Conservation (phyloP, 495 filamentous ascomycete species). For the Chaetomium fimeti region DNA sequence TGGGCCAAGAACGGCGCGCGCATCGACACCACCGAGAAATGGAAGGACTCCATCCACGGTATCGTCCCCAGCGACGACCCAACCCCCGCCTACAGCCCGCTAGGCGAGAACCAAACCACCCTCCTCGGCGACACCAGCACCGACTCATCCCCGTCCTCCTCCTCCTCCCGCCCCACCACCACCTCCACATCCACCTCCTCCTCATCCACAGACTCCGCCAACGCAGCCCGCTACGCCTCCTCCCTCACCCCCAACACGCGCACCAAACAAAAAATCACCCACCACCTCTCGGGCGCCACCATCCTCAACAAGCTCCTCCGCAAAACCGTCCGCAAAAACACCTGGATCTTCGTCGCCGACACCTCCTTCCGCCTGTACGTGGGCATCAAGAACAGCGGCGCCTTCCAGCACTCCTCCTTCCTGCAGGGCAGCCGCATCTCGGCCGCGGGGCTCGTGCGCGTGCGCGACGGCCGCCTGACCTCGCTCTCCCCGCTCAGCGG, state of each 20-base stretch:
- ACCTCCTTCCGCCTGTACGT: conserved; percentile 84
- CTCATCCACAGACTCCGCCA: conserved; percentile 9
- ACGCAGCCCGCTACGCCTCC: conserved; percentile 19
- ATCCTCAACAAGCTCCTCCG: conserved; percentile 71
- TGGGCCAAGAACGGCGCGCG: conserved; percentile 77
- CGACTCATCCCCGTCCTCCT: conserved; percentile 2
- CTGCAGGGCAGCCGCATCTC: conserved; percentile 76
- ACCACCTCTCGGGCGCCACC: conserved; percentile 64
- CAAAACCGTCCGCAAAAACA: conserved; percentile 69
- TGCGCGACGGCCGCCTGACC: conserved; percentile 71
- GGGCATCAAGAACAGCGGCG: conserved; percentile 83
- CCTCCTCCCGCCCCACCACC: conserved; percentile 1
- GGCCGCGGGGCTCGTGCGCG: conserved; percentile 81
- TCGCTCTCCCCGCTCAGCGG: conserved; percentile 62
- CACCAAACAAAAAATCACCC: conserved; percentile 52
- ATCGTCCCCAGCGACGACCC: conserved; percentile 67
- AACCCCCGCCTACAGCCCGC: conserved; percentile 49
- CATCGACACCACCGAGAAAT: conserved; percentile 73
- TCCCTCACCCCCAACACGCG: conserved; percentile 47
- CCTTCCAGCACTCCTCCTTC: conserved; percentile 89
- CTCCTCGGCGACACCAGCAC: conserved; percentile 28
- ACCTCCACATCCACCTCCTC: conserved; percentile 19
- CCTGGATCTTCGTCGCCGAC: conserved; percentile 90
- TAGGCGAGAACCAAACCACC: conserved; percentile 21
- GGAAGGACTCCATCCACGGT: conserved; percentile 74